Evolutionary conservation across 1,284 basidiomycete genomes (phyloP).

Genomic region (Papiliotrema laurentii): DNA sequence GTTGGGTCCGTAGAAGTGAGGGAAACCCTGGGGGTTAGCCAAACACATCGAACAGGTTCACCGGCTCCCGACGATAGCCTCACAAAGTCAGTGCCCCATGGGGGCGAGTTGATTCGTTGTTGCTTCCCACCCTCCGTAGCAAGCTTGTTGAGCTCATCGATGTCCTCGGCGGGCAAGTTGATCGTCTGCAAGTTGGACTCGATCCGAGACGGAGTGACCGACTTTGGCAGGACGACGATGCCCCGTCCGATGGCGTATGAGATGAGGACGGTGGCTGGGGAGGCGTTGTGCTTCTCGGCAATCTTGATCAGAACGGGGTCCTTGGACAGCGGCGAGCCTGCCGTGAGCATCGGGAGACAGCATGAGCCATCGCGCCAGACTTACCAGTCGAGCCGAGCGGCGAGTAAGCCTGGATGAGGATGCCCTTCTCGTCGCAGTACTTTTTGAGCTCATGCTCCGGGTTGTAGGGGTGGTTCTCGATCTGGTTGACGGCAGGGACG

Average conservation of each 20-base stretch:
- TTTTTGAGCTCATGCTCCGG: slow-evolving; percentile 66
- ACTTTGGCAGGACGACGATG: slow-evolving; percentile 67
- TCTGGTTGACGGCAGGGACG: slow-evolving; percentile 64
- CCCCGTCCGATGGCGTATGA: slow-evolving; percentile 49
- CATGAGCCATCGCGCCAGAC: not conserved
- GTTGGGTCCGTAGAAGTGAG: slow-evolving; percentile 41
- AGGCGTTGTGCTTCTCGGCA: slow-evolving; percentile 59
- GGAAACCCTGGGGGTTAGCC: slow-evolving; percentile 21
- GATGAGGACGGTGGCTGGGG: slow-evolving; percentile 54
- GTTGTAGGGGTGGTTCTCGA: slow-evolving; percentile 65
- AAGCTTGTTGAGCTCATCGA: slow-evolving; percentile 61
- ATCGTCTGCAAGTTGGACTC: slow-evolving; percentile 37
- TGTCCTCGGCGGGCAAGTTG: slow-evolving; percentile 58
- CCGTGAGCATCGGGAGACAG: not conserved
- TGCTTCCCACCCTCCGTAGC: slow-evolving; percentile 61
- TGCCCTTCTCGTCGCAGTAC: slow-evolving; percentile 65
- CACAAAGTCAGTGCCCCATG: slow-evolving; percentile 43
- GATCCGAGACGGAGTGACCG: slow-evolving; percentile 63
- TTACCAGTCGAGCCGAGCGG: slow-evolving; percentile 71
- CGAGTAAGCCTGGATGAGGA: slow-evolving; percentile 74
- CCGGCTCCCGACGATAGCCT: not conserved
- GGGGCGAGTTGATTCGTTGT: slow-evolving; percentile 50
- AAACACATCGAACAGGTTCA: not conserved
- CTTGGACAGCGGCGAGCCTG: slow-evolving; percentile 56
- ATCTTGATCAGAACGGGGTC: slow-evolving; percentile 63